Conservation (phyloP, 192 early-diverging fungal species). For the Obelidium mucronatum region DNA sequence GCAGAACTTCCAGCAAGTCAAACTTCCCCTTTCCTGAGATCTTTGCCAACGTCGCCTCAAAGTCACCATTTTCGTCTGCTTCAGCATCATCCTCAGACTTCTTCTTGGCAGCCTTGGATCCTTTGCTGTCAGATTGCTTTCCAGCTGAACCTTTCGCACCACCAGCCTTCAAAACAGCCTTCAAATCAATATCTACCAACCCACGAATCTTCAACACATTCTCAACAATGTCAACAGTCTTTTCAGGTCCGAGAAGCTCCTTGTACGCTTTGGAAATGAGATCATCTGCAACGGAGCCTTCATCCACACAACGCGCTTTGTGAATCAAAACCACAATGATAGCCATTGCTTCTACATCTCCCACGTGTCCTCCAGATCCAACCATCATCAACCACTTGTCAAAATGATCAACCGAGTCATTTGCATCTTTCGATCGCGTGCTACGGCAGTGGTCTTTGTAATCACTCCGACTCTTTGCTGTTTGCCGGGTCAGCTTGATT, state of each 20-base stretch:
- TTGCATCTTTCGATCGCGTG: slow-evolving; percentile 2
- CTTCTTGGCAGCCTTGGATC: slow-evolving; percentile 3
- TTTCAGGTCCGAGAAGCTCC: slow-evolving; percentile 16
- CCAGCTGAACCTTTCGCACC: neutral
- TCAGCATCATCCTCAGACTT: slow-evolving; percentile 16
- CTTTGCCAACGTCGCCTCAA: slow-evolving; percentile 6
- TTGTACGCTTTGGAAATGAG: neutral
- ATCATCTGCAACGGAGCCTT: neutral
- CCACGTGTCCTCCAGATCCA: slow-evolving; percentile 38
- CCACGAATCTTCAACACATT: slow-evolving; percentile 15
- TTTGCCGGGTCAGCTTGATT: slow-evolving; percentile 23
- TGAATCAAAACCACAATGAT: slow-evolving; percentile 38
- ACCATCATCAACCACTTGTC: slow-evolving; percentile 42
- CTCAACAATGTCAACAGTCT: slow-evolving; percentile 15
- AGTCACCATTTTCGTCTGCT: slow-evolving; percentile 20
- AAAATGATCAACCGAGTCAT: slow-evolving; percentile 34
- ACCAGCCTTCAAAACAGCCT: slow-evolving; percentile 1
- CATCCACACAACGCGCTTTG: slow-evolving; percentile 26
- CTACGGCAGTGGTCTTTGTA: slow-evolving; percentile 36
- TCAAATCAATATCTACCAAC: slow-evolving; percentile 16
- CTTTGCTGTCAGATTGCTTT: slow-evolving; percentile 6
- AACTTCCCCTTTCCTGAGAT: slow-evolving; percentile 20
- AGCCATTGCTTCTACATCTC: slow-evolving; percentile 43
- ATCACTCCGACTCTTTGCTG: slow-evolving; percentile 15
- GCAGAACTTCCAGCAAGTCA: slow-evolving; percentile 38